Evolutionary conservation across 257 asterid genomes (phyloP).

Genomic region (Petunia secreta): DNA sequence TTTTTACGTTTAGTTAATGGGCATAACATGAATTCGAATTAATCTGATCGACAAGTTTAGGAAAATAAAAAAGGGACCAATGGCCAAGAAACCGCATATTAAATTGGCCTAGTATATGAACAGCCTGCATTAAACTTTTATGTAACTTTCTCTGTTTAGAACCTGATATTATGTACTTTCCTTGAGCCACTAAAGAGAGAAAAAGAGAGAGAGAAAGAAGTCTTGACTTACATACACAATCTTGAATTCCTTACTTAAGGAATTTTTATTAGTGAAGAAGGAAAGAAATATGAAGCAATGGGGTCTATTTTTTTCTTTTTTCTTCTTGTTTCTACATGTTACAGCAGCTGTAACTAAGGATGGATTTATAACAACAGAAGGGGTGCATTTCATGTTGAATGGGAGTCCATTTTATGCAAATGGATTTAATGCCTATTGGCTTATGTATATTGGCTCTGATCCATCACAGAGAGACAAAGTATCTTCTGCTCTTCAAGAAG

Average conservation of each 20-base stretch:
- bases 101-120: neutral
- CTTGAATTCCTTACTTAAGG: neutral
- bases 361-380: constrained; percentile 46
- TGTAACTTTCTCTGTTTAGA: neutral
- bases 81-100: neutral
- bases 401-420: constrained; percentile 54
- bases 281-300: constrained; percentile 35
- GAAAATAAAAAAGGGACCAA: neutral
- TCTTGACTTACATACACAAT: neutral
- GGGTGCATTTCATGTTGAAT: constrained; percentile 48
- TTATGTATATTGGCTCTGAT: constrained; percentile 53
- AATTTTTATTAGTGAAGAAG: neutral
- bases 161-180: neutral
- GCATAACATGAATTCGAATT: too few species aligned
- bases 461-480: constrained; percentile 47
- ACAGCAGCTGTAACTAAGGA: constrained; percentile 31
- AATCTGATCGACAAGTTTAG: neutral
- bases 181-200: neutral
- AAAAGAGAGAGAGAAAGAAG: neutral
- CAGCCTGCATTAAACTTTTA: neutral
- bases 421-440: constrained; percentile 70
- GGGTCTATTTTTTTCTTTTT: constrained; percentile 21
- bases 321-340: constrained; percentile 33
- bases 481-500: constrained; percentile 48
- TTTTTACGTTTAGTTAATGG: too few species aligned